These are phyloP conservation scores for Pyracantha coccinea DNA, from an alignment of 331 rosid genomes.

Conservation along the genomic window DNA sequence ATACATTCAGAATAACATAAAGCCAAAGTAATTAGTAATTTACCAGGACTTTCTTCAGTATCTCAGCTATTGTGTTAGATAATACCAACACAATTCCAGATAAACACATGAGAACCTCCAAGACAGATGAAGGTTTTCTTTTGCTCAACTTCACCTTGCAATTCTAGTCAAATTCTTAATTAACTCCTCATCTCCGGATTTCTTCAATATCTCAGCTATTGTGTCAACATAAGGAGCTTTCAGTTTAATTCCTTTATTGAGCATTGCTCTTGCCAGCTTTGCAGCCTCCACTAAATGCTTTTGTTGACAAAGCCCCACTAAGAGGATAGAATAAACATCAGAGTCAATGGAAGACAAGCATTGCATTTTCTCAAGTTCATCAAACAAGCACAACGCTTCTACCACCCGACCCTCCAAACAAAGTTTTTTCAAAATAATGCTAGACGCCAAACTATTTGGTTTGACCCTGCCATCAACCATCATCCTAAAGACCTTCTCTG, in stretches of 20 bases:
- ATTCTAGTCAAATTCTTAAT: constrained; percentile 17
- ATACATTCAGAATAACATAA: neutral
- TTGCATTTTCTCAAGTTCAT: constrained; percentile 48
- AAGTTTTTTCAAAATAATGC: constrained; percentile 51
- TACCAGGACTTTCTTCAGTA: neutral
- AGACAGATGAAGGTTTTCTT: neutral
- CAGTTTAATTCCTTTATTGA: constrained; percentile 43
- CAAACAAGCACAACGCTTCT: constrained; percentile 53
- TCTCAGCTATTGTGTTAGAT: neutral
- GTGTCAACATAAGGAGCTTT: constrained; percentile 27
- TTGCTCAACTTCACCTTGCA: neutral
- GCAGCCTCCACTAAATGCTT: constrained; percentile 42
- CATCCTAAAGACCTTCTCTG: constrained; percentile 52
- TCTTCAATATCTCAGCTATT: constrained; percentile 23
- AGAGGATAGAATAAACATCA: constrained; percentile 44
- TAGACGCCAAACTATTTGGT: constrained; percentile 51
- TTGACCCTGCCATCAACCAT: constrained; percentile 45
- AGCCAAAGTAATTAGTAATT: neutral
- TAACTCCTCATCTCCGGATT: constrained; percentile 35
- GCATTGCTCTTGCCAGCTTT: constrained; percentile 50
- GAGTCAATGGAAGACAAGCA: constrained; percentile 43
- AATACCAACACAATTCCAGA: neutral
- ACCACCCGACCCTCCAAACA: constrained; percentile 38
- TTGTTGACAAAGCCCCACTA: constrained; percentile 51
- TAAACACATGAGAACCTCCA: neutral